Evolutionary conservation across 78 protist species (phyloP).

Genomic region (Dictyostelium purpureum): DNA sequence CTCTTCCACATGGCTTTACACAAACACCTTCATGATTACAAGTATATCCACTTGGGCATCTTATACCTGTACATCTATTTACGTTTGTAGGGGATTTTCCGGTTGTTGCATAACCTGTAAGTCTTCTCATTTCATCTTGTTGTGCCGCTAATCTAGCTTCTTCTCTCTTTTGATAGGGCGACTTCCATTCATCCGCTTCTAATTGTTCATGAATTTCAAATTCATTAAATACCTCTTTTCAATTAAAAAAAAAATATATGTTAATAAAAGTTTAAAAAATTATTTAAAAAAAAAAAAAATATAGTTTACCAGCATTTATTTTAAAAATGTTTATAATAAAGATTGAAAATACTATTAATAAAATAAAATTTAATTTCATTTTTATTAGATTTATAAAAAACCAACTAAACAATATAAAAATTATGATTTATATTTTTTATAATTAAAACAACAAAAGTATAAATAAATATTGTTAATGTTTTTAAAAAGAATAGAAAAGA

Average conservation of each 20-base stretch:
- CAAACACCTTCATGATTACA: constrained; percentile 14
- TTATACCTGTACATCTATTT: neutral
- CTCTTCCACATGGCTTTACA: neutral
- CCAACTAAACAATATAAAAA: too few species aligned
- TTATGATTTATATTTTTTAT: too few species aligned
- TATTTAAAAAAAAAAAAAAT: neutral
- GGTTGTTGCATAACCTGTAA: neutral
- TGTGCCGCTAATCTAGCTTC: neutral
- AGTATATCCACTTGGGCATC: neutral
- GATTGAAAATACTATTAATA: neutral
- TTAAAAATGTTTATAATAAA: neutral
- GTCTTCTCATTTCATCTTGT: neutral
- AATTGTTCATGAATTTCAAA: neutral
- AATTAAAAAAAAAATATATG: neutral
- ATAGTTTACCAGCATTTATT: neutral
- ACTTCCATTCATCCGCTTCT: neutral
- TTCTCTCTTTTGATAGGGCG: constrained; percentile 6
- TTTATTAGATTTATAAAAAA: too few species aligned
- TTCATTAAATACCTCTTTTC: neutral
- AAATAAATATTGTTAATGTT: too few species aligned
- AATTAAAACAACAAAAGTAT: too few species aligned
- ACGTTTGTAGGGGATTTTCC: neutral
- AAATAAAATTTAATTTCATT: neutral
- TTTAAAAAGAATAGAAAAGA: neutral
- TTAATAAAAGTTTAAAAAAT: too few species aligned